Evolutionary conservation across 2,329 filamentous ascomycete species (phyloP).

Genomic region (Xylariales sp.): DNA sequence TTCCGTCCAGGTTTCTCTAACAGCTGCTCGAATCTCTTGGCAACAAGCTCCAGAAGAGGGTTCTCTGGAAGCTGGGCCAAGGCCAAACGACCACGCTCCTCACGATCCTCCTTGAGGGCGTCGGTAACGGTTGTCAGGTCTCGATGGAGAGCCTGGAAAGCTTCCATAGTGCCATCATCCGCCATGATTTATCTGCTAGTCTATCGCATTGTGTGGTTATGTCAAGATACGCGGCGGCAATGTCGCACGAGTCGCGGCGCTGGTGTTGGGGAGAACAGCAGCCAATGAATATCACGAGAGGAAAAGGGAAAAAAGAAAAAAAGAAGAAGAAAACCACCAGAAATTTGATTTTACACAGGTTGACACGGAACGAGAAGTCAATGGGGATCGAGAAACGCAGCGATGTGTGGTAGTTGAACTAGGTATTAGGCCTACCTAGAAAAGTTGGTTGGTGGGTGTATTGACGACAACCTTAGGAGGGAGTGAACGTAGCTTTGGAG

Average conservation of each 20-base stretch:
- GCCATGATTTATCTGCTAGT: constrained; percentile 67
- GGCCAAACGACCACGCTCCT: constrained; percentile 71
- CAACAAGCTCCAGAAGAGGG: constrained; percentile 68
- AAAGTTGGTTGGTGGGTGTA: constrained; percentile 19
- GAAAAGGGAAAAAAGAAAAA: too few species aligned
- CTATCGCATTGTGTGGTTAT: constrained; percentile 60
- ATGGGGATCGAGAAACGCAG: constrained; percentile 8
- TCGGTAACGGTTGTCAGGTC: constrained; percentile 84
- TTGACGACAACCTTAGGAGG: not conserved
- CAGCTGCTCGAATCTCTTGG: constrained; percentile 75
- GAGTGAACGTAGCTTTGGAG: too few species aligned
- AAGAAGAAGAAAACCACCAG: not conserved
- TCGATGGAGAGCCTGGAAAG: constrained; percentile 85
- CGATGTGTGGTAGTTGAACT: constrained; percentile 16
- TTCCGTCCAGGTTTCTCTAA: constrained; percentile 81
- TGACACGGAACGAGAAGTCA: constrained; percentile 8
- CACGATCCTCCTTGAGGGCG: constrained; percentile 68
- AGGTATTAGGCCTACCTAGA: constrained; percentile 12
- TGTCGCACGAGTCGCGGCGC: constrained; percentile 30
- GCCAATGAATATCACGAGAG: constrained; percentile 1
- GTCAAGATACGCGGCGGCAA: constrained; percentile 23
- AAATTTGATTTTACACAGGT: not conserved
- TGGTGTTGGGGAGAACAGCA: constrained; percentile 10
- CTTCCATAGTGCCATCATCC: constrained; percentile 77
- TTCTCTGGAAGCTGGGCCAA: constrained; percentile 42